phyloP scores from a whole-genome alignment of 106 monocot genomes.

The Allium sativum region DNA sequence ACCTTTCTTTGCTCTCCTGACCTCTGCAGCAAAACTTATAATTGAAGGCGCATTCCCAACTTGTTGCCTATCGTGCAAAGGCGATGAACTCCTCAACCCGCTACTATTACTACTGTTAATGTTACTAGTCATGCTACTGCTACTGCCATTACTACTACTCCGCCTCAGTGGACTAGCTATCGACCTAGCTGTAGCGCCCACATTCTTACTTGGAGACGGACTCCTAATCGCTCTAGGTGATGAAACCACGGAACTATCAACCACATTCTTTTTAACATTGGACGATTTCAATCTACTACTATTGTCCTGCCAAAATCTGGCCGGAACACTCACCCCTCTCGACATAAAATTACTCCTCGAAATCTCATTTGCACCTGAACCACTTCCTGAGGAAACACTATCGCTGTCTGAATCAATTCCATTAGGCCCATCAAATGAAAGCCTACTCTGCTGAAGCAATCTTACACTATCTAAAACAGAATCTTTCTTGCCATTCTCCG shows the following conservation, averaged over 20 bases:
- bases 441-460: constrained; percentile 33
- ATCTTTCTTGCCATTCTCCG: background rate
- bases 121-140: background rate
- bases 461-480: constrained; percentile 39
- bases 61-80: constrained; percentile 9
- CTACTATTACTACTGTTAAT: constrained; percentile 18
- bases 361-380: constrained; percentile 45
- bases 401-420: constrained; percentile 69
- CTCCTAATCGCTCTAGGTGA: constrained; percentile 20
- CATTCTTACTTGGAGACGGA: constrained; percentile 32
- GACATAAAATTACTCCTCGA: constrained; percentile 10
- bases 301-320: constrained; percentile 77
- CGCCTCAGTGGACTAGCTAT: constrained; percentile 39
- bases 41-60: constrained; percentile 76
- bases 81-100: background rate
- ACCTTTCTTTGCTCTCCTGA: constrained; percentile 85
- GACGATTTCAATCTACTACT: constrained; percentile 36
- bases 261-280: constrained; percentile 20
- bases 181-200: constrained; percentile 35
- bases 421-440: constrained; percentile 41
- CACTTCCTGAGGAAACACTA: constrained; percentile 84
- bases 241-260: constrained; percentile 23
- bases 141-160: constrained; percentile 18
- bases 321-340: constrained; percentile 52
- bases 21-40: constrained; percentile 82